Evolutionary conservation across 192 early-diverging fungal genomes (phyloP), one percentile per base, ranked within the genome.

Genomic region (Linnemannia elongata): DNA sequence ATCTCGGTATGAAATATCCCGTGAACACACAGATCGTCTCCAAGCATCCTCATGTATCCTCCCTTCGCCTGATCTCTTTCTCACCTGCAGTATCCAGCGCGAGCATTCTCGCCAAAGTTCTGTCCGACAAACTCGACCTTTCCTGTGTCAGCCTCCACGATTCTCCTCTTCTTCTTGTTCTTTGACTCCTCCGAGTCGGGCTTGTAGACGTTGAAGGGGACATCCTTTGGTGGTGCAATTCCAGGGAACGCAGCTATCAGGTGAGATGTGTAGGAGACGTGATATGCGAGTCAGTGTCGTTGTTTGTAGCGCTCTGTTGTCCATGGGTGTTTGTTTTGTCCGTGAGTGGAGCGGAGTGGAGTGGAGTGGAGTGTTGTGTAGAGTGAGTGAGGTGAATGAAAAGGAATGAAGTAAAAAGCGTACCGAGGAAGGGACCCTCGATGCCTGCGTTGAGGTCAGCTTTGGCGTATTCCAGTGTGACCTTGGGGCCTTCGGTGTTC

Each of bases 91-190:
- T 78, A 78, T 72, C 81, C 69, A 7, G 88, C 73, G 20, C 88
- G 88, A 49, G 92, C 85, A 8, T 83, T 83, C 49, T 89, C 89
- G 75, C 94, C 95, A 91, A 92, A 94, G 82, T 92, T 95, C 75
- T 92, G 89, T 9, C 94, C 96, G 1, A 93, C 93, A 89, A 93
- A 97, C 78, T 93, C 94, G 57, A 96, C 91, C 85, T 95, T 96
- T 41, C 94, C 92, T 2, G 92, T 94, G 71, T 96, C 94, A 55
- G 91, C 94, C 52, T 92, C 93, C 4, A 96, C 81, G 35, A 94
- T 89, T 35, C 91, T 88, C 35, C 78, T 85, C 70, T 80, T 88
- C 75, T 86, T 89, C 55, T 89, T 88, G 8, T 44, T 42, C 60
- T 81, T 82, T 4, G 72, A 18, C 20, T 87, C 88, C 35, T 75